Percentiles rank a stretch among this genome's conserved stretches.
phyloP scores from a whole-genome alignment of 2,329 filamentous ascomycete species.

The Truncatella angustata region DNA sequence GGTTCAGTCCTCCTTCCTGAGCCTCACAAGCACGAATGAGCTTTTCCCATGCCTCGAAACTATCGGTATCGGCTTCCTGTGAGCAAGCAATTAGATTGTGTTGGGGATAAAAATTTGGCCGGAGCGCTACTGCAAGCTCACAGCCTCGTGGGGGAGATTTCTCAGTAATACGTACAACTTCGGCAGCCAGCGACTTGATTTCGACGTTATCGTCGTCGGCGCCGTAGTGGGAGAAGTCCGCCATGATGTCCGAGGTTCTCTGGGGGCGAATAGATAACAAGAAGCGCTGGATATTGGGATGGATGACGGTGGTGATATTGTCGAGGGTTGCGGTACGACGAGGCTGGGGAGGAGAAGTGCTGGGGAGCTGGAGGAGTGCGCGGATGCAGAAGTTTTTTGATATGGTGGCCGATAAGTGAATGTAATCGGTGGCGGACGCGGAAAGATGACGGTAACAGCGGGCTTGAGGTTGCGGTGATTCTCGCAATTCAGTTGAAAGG shows the following conservation, averaged over 20 bases:
- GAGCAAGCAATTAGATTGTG: constrained; percentile 13
- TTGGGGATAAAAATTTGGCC: neutral
- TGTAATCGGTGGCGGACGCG: neutral
- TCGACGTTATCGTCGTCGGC: constrained; percentile 44
- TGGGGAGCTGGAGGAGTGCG: neutral
- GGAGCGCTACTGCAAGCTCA: neutral
- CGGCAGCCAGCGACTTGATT: constrained; percentile 50
- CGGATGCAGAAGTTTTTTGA: neutral
- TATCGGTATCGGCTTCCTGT: constrained; percentile 73
- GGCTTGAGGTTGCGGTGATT: neutral
- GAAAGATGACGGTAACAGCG: neutral
- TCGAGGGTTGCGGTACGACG: neutral
- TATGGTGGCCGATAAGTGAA: too few relatives aligned
- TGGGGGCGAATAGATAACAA: neutral
- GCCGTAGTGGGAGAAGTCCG: constrained; percentile 18
- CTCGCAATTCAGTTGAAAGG: neutral
- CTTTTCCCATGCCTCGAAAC: constrained; percentile 94
- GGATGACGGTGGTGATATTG: neutral
- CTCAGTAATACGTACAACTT: constrained; percentile 60
- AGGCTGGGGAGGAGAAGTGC: neutral
- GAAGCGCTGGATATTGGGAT: neutral
- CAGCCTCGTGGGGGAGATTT: constrained; percentile 1
- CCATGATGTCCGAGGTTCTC: constrained; percentile 2
- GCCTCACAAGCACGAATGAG: constrained; percentile 78
- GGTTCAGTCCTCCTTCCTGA: constrained; percentile 89